Evolutionary conservation across 208 protist species (phyloP).

Genomic region (Trypanosoma conorhini): DNA sequence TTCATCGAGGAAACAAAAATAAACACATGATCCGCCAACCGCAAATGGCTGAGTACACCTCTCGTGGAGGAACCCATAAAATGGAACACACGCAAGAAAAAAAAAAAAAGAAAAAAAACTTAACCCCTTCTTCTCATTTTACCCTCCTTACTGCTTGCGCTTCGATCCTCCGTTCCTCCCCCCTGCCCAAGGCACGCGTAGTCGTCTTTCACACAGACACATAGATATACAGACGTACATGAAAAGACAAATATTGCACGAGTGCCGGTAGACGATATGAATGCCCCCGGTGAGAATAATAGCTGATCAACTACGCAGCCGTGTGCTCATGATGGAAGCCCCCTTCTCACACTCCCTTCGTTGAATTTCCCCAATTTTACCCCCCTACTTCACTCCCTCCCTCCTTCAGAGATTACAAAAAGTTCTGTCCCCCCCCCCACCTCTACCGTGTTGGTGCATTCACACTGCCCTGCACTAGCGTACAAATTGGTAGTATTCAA

Average conservation of each 20-base stretch:
- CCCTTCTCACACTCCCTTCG: neutral
- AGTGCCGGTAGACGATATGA: no score
- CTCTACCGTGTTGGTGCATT: neutral
- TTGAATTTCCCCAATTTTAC: neutral
- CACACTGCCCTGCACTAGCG: slow-evolving; percentile 30
- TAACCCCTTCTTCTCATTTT: neutral
- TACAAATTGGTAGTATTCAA: slow-evolving; percentile 90
- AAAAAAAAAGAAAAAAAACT: slow-evolving; percentile 8
- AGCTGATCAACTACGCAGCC: no score
- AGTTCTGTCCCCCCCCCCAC: neutral
- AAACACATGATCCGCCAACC: neutral
- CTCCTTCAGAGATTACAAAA: neutral
- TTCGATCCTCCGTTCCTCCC: neutral
- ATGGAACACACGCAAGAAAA: neutral
- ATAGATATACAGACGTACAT: no score
- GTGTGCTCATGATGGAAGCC: neutral
- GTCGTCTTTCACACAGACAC: neutral
- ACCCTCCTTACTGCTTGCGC: neutral
- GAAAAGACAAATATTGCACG: neutral
- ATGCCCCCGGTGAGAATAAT: no score
- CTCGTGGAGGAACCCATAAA: neutral
- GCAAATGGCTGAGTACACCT: neutral
- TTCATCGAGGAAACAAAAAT: neutral
- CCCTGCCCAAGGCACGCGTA: neutral
- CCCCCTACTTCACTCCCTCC: neutral